Percentiles rank a stretch among this genome's conserved stretches.
Conservation (phyloP, 1,284 basidiomycete genomes). For the Papiliotrema flavescens region DNA sequence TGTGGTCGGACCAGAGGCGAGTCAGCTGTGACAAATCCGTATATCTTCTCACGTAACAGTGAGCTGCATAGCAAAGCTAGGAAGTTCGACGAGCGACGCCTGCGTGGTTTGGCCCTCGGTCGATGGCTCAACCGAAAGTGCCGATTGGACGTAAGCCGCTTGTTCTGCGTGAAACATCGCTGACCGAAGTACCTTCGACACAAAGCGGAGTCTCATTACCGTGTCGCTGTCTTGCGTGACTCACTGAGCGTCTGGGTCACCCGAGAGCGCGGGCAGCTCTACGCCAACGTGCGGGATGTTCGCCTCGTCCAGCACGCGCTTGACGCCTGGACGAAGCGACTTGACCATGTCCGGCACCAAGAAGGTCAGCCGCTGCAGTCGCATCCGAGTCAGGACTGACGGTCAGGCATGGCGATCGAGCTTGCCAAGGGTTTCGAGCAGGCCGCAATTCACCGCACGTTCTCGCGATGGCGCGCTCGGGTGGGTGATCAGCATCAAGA, state of each 20-base stretch:
- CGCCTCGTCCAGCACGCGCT: conserved; percentile 9
- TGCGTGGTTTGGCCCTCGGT: not conserved
- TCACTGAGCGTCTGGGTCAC: conserved; percentile 2
- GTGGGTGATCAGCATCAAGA: conserved; percentile 16
- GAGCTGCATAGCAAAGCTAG: not conserved
- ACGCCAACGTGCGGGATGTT: conserved; percentile 6
- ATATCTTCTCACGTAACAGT: not conserved
- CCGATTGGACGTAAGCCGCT: not conserved
- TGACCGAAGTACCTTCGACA: not conserved
- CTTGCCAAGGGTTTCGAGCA: not conserved
- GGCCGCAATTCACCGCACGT: conserved; percentile 5
- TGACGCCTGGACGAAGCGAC: conserved; percentile 7
- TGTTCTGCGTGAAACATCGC: not conserved
- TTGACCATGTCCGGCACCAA: too few species aligned
- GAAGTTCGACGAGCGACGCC: not conserved
- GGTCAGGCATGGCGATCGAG: not conserved
- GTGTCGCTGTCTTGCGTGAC: not conserved
- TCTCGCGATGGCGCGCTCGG: conserved; percentile 31
- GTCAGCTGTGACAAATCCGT: not conserved
- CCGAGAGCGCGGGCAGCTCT: conserved; percentile 2
- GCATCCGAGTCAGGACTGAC: not conserved
- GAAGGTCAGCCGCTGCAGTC: not conserved
- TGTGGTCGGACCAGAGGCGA: not conserved
- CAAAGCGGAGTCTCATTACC: not conserved
- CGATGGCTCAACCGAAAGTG: not conserved